Percentiles rank a stretch among this genome's conserved stretches.
phyloP scores from a whole-genome alignment of 106 monocot genomes.

The Platanthera guangdongensis region DNA sequence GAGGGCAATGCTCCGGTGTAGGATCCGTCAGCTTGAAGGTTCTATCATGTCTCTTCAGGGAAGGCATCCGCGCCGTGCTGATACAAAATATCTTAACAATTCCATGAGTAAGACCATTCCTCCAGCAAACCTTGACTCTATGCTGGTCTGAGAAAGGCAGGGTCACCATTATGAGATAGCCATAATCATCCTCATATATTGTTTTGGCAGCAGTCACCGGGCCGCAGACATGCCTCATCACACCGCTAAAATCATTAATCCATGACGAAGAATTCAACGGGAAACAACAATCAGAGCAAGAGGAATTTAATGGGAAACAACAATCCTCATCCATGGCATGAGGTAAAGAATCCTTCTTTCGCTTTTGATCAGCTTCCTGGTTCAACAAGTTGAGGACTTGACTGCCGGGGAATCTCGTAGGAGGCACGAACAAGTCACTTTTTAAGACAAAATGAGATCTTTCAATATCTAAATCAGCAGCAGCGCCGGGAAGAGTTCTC shows the following conservation, averaged over 20 bases:
- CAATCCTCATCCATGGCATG: slow-evolving; percentile 27
- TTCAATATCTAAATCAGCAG: slow-evolving; percentile 35
- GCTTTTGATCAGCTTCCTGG: slow-evolving; percentile 19
- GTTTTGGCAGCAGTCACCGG: slow-evolving; percentile 64
- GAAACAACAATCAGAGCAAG: neutral
- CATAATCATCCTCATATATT: slow-evolving; percentile 57
- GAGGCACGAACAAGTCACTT: slow-evolving; percentile 1
- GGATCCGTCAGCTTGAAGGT: slow-evolving; percentile 49
- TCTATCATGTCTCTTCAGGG: slow-evolving; percentile 47
- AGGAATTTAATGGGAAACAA: slow-evolving; percentile 8
- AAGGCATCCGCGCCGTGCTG: slow-evolving; percentile 48
- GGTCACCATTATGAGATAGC: slow-evolving; percentile 58
- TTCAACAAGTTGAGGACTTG: slow-evolving; percentile 18
- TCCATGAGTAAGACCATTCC: slow-evolving; percentile 53
- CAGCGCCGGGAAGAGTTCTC: slow-evolving; percentile 30
- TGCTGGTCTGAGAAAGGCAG: slow-evolving; percentile 52
- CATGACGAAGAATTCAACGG: slow-evolving; percentile 1
- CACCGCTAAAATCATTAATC: slow-evolving; percentile 46
- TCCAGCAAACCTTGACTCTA: slow-evolving; percentile 62
- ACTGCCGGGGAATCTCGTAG: slow-evolving; percentile 18
- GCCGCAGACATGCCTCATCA: slow-evolving; percentile 44
- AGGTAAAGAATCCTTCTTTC: slow-evolving; percentile 27
- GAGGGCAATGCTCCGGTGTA: slow-evolving; percentile 58
- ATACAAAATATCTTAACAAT: slow-evolving; percentile 54
- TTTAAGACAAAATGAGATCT: slow-evolving; percentile 15